These are phyloP conservation scores for Leishmania mexicana DNA, from an alignment of 208 protist genomes.

Conservation along the genomic window DNA sequence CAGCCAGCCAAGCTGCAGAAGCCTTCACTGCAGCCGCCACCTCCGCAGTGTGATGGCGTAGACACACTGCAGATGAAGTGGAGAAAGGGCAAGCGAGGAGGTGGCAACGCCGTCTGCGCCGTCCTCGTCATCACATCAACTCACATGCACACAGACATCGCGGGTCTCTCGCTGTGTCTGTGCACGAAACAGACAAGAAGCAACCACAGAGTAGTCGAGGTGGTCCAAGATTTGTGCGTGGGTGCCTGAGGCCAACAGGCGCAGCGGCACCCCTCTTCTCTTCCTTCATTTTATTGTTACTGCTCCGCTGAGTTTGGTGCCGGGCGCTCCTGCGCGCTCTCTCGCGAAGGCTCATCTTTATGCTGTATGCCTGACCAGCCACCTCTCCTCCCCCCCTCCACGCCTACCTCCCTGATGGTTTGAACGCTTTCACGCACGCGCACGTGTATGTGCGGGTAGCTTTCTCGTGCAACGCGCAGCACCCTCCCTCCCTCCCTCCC, in stretches of 20 bases:
- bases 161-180: background rate
- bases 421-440: background rate
- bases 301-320: background rate
- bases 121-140: background rate
- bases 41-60: background rate
- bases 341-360: background rate
- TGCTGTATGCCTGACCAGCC: background rate
- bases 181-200: background rate
- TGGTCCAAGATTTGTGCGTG: background rate
- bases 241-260: background rate
- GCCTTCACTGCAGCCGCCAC: background rate
- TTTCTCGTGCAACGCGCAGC: background rate
- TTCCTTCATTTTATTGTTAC: background rate
- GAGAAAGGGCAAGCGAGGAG: background rate
- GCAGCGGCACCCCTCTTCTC: background rate
- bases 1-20: constrained; percentile 26
- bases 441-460: background rate
- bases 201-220: background rate
- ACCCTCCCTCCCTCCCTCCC: background rate
- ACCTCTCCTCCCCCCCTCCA: background rate
- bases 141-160: background rate
- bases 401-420: background rate
- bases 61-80: background rate
- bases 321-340: background rate
- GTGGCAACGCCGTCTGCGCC: background rate